Base-by-base conservation (phyloP, 768 basidiomycete genomes). In the Saitozyma sp. region DNA sequence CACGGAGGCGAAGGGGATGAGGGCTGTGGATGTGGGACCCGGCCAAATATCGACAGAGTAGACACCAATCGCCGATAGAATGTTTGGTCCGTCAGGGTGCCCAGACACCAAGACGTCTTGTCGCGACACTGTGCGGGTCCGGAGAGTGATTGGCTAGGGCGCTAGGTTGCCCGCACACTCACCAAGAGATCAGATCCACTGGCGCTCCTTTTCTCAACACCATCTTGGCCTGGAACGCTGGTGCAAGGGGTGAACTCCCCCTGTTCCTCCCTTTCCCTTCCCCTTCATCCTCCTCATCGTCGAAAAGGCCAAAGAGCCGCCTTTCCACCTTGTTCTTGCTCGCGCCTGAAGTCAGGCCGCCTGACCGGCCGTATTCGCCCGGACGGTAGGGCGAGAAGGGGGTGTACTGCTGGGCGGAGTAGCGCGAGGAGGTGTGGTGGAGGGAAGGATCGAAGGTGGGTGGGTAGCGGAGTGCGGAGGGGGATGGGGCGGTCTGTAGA, bases 111-210 rank as follows among this genome's bases (percentile, higher is more conserved):
- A 29, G 29, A 29, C 2, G 29, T 29, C 29, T 2, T 29, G 2
- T 29, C 29, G 29, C 29, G 29, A 29, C 29, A 29, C 29, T 29
- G 45, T 3, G 45, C 45, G 45, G 45, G 11, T 13, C 45, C n/a
- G 13, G 45, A 9, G 43, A 46, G 3, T 46, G 45, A 11, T 13
- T 11, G 45, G 6, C 45, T 46, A 6, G 3, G 6, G 45, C n/a
- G 64, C 70, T 29, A 5, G 29, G 29, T 29, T 5, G 29, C 29
- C 5, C 29, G 29, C 29, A 29, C 29, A 29, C 29, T 59, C 58
- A 75, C 73, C 73, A 75, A 37, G 70, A 72, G 20, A 71, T 70
- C 42, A 75, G 58, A 64, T 75, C 73, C 3, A 75, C 64, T n/a
- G 66, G 65, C 6, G 73, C 73, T 6, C 73, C 73, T 48, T 71